These are phyloP conservation scores for Sicyos edulis DNA, from an alignment of 306 rosid genomes.

Conservation along the genomic window DNA sequence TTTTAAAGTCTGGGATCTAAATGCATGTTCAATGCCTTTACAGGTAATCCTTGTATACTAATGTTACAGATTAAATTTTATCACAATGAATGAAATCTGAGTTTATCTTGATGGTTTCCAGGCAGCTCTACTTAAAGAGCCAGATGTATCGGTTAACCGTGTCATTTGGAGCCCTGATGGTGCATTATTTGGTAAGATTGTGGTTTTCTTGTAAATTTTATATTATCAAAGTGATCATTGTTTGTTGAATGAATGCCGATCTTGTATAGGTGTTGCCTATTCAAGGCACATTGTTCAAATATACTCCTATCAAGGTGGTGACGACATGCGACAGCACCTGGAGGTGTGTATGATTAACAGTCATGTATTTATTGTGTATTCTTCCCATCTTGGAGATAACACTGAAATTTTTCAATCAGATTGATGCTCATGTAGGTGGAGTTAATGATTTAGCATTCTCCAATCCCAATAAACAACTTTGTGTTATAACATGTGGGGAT, in stretches of 20 bases:
- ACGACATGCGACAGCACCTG: conserved; percentile 65
- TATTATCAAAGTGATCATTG: not conserved
- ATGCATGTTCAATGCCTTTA: conserved; percentile 81
- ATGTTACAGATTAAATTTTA: not conserved
- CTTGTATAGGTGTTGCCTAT: conserved; percentile 68
- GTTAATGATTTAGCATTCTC: conserved; percentile 95
- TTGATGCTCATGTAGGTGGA: conserved; percentile 98
- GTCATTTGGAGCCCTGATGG: conserved; percentile 99
- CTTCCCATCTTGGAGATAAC: conserved; percentile 15
- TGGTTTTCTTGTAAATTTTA: conserved; percentile 13
- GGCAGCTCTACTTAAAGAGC: conserved; percentile 94
- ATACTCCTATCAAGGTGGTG: conserved; percentile 70
- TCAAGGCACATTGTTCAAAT: conserved; percentile 96
- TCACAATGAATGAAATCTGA: conserved; percentile 12
- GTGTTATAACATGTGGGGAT: conserved; percentile 95
- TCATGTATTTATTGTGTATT: conserved; percentile 12
- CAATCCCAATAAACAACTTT: conserved; percentile 87
- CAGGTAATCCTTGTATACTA: conserved; percentile 44
- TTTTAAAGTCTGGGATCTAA: conserved; percentile 95
- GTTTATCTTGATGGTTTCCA: conserved; percentile 37
- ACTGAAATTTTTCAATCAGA: conserved; percentile 38
- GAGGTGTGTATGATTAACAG: conserved; percentile 46
- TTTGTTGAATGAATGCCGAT: not conserved
- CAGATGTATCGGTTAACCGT: conserved; percentile 88
- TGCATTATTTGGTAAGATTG: conserved; percentile 67